A percentile compares a stretch with the other conserved stretches of the same genome.
phyloP scores from a whole-genome alignment of 306 rosid species.

The Rosa persica region DNA sequence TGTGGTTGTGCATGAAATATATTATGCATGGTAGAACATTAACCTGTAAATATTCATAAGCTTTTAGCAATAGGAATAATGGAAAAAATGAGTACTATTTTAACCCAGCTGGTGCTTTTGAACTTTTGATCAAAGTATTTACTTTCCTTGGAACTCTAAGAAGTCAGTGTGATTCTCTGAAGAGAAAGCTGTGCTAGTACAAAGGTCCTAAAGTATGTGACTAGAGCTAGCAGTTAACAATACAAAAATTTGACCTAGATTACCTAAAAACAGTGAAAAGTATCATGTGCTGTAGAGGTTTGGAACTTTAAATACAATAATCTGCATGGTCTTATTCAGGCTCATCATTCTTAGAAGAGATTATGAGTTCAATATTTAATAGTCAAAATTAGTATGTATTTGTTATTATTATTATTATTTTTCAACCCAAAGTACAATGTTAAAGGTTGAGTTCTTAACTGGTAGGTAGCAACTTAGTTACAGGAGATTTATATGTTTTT shows the following conservation, averaged over 20 bases:
- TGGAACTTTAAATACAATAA: neutral
- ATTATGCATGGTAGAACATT: neutral
- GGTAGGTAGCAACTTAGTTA: neutral
- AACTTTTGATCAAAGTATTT: constrained; percentile 2
- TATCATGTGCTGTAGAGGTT: neutral
- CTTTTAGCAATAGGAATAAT: neutral
- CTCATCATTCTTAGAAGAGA: neutral
- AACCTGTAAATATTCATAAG: neutral
- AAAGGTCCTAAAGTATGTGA: neutral
- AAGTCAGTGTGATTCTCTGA: neutral
- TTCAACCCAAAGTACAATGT: neutral
- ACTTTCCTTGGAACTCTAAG: neutral
- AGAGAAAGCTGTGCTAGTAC: neutral
- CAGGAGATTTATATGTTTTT: neutral
- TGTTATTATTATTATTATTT: neutral
- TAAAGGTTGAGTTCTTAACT: neutral
- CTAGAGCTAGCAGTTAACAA: neutral
- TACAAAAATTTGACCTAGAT: neutral
- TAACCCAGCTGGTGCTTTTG: constrained; percentile 8
- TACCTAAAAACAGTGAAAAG: neutral
- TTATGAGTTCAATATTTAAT: neutral
- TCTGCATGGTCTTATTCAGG: neutral
- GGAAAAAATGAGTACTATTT: neutral
- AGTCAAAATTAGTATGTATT: neutral
- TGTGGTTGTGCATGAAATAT: neutral